Conservation (phyloP, 192 early-diverging fungal genomes). For the Coemansia sp. region DNA sequence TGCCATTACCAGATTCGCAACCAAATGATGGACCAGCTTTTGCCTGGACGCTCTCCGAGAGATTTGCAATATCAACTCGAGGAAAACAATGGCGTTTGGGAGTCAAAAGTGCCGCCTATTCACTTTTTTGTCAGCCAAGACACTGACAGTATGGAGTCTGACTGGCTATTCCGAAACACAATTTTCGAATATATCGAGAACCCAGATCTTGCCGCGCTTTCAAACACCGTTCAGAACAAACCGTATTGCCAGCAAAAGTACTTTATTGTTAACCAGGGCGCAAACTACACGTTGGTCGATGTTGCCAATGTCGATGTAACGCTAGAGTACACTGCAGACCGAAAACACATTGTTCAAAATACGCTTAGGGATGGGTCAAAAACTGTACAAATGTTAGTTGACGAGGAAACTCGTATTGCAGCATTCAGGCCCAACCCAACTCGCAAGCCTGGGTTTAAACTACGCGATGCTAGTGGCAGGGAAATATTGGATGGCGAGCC, state of each 20-base stretch:
- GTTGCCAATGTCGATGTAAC: neutral
- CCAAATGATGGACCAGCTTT: neutral
- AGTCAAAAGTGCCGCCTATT: neutral
- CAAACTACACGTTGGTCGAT: conserved; percentile 1
- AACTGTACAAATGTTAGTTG: neutral
- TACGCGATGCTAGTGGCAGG: conserved; percentile 2
- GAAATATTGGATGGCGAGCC: neutral
- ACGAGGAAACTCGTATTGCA: neutral
- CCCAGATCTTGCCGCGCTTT: conserved; percentile 1
- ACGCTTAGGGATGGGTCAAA: no score
- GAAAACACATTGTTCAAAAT: neutral
- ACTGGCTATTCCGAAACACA: neutral
- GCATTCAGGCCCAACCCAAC: neutral
- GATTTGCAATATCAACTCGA: neutral
- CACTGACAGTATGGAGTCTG: neutral
- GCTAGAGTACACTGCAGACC: neutral
- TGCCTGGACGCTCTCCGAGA: no score
- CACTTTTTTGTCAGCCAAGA: conserved; percentile 8
- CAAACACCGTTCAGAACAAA: conserved; percentile 2
- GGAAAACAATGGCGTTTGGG: neutral
- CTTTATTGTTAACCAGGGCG: conserved; percentile 8
- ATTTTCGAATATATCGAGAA: conserved; percentile 2
- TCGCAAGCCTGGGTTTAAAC: conserved; percentile 7
- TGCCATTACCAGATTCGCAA: conserved; percentile 12
- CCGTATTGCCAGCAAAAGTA: neutral